Evolutionary conservation across 495 filamentous ascomycete species (phyloP).

Genomic region (Daldinia caldariorum): DNA sequence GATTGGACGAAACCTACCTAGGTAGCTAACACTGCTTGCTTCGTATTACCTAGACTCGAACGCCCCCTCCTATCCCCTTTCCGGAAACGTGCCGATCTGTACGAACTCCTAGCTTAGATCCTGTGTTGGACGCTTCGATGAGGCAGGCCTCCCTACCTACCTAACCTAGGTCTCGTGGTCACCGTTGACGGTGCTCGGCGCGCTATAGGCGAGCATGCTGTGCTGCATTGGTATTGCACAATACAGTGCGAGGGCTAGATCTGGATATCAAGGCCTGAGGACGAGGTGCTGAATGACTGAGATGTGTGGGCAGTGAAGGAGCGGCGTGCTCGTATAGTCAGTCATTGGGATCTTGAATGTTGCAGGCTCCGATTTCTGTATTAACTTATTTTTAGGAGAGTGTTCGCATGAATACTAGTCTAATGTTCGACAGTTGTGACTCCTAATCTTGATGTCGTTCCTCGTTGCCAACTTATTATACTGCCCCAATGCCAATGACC

Average conservation of each 20-base stretch:
- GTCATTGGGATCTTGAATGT: too few species aligned
- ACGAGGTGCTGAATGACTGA: neutral
- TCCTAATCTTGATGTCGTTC: too few species aligned
- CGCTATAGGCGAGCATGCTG: neutral
- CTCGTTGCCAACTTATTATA: too few species aligned
- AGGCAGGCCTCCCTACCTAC: neutral
- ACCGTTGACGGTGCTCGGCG: neutral
- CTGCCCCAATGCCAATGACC: too few species aligned
- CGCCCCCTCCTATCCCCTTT: neutral
- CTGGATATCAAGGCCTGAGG: neutral
- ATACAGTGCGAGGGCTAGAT: neutral
- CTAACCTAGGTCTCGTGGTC: neutral
- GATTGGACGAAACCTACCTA: neutral
- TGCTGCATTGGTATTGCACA: too few species aligned
- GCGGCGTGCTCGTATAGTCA: too few species aligned
- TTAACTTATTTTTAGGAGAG: too few species aligned
- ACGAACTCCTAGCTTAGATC: neutral
- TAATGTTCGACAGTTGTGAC: too few species aligned
- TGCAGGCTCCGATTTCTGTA: too few species aligned
- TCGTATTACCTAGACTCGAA: neutral
- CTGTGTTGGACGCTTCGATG: neutral
- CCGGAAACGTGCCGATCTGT: neutral
- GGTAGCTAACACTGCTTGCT: neutral
- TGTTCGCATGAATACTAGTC: too few species aligned
- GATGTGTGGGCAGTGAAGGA: too few species aligned